A percentile compares a stretch with the other conserved stretches of the same genome.
Evolutionary conservation across 1,284 basidiomycete species (phyloP).

Genomic region (Cryptococcus jaspeensis): DNA sequence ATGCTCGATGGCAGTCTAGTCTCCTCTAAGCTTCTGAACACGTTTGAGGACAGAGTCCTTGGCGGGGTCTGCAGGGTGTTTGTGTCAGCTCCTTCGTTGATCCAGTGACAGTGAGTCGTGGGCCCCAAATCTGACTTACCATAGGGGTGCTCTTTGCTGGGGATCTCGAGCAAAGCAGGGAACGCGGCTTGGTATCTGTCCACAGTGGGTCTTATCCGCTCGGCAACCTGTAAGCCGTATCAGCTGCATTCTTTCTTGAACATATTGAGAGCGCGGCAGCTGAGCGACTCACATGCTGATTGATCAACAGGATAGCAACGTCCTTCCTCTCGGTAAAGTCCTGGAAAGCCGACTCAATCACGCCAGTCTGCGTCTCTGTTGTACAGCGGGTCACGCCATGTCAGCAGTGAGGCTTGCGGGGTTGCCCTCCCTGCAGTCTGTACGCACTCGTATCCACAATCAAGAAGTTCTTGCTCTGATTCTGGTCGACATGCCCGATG

Average conservation of each 20-base stretch:
- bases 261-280: background rate
- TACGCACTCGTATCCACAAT: slow-evolving; percentile 82
- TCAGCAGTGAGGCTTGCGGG: background rate
- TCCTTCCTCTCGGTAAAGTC: slow-evolving; percentile 90
- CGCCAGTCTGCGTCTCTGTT: slow-evolving; percentile 80
- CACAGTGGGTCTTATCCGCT: slow-evolving; percentile 92
- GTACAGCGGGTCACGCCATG: background rate
- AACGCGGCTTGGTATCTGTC: slow-evolving; percentile 96
- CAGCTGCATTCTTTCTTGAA: background rate
- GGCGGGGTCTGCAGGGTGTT: slow-evolving; percentile 69
- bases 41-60: slow-evolving; percentile 97
- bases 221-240: slow-evolving; percentile 72
- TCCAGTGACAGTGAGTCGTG: background rate
- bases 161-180: slow-evolving; percentile 95
- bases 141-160: slow-evolving; percentile 71
- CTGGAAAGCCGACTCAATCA: slow-evolving; percentile 85
- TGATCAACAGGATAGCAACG: slow-evolving; percentile 91
- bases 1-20: slow-evolving; percentile 50
- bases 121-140: slow-evolving; percentile 56
- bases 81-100: slow-evolving; percentile 6
- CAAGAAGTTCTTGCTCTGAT: slow-evolving; percentile 93
- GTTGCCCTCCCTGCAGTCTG: background rate
- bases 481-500: slow-evolving; percentile 80
- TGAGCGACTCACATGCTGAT: slow-evolving; percentile 75
- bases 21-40: slow-evolving; percentile 94